phyloP scores from a whole-genome alignment of 2,329 filamentous ascomycete genomes.

The Pseudogymnoascus sp. region DNA sequence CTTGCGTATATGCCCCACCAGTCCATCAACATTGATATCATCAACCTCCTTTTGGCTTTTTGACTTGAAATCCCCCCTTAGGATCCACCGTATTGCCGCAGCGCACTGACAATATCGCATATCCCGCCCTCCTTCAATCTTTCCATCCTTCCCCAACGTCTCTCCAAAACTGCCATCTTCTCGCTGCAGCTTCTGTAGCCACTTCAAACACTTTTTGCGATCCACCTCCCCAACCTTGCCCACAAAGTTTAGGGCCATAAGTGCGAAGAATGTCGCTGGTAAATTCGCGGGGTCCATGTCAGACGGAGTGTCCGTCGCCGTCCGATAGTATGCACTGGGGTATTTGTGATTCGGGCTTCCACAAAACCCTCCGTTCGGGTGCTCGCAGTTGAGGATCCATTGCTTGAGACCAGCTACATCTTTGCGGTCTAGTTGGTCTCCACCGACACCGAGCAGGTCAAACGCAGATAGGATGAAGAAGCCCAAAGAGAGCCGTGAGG shows the following conservation, averaged over 20 bases:
- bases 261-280: constrained; percentile 81
- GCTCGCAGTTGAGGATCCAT: constrained; percentile 84
- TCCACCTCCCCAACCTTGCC: constrained; percentile 55
- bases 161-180: constrained; percentile 89
- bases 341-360: constrained; percentile 65
- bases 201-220: constrained; percentile 59
- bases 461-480: constrained; percentile 85
- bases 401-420: constrained; percentile 43
- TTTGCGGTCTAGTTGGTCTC: constrained; percentile 48
- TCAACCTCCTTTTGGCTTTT: constrained; percentile 48
- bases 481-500: constrained; percentile 79
- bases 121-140: constrained; percentile 72
- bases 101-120: constrained; percentile 85
- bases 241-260: constrained; percentile 64
- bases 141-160: constrained; percentile 50
- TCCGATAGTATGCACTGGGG: constrained; percentile 28
- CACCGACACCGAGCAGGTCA: constrained; percentile 63
- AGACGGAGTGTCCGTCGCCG: constrained; percentile 38
- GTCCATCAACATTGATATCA: constrained; percentile 66
- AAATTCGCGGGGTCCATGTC: constrained; percentile 73
- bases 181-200: constrained; percentile 72
- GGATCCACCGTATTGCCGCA: constrained; percentile 71
- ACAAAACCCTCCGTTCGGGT: constrained; percentile 76
- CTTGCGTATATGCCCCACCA: constrained; percentile 63
- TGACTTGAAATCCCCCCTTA: constrained; percentile 53